Evolutionary conservation across 2,329 filamentous ascomycete genomes (phyloP).

Genomic region (Penicillium sp.): DNA sequence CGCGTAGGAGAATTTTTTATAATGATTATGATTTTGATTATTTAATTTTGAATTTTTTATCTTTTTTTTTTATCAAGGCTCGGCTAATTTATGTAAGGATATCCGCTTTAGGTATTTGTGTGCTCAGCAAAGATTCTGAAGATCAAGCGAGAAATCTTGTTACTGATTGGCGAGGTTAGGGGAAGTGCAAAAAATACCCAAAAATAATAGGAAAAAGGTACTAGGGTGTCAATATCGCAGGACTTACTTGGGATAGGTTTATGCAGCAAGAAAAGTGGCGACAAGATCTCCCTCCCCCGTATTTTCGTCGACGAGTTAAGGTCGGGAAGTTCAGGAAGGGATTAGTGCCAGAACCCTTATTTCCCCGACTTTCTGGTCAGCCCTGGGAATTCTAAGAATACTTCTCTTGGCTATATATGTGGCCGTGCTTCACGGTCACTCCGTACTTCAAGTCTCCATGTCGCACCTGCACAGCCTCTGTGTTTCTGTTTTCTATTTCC

Average conservation of each 20-base stretch:
- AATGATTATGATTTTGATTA: slow-evolving; percentile 5
- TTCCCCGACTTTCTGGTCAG: slow-evolving; percentile 17
- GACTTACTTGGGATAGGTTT: neutral
- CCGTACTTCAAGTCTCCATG: neutral
- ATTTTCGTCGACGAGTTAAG: slow-evolving; percentile 19
- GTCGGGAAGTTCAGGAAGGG: slow-evolving; percentile 36
- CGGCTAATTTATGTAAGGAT: slow-evolving; percentile 2
- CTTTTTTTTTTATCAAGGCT: slow-evolving; percentile 4
- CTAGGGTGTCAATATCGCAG: neutral
- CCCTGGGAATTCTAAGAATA: slow-evolving; percentile 17
- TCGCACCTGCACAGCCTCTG: slow-evolving; percentile 4
- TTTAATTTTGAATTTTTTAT: slow-evolving; percentile 1
- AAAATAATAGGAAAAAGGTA: neutral
- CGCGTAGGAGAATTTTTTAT: neutral
- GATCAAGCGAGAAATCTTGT: neutral
- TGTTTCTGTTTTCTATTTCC: neutral
- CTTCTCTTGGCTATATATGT: slow-evolving; percentile 5
- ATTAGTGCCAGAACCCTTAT: slow-evolving; percentile 7
- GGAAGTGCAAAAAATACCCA: neutral
- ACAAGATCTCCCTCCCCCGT: slow-evolving; percentile 21
- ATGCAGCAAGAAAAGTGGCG: slow-evolving; percentile 17
- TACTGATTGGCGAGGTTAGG: too few relatives aligned
- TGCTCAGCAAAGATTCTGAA: neutral
- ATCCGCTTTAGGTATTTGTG: neutral
- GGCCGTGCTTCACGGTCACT: neutral